A percentile compares a stretch with the other conserved stretches of the same genome.
These are phyloP conservation scores for Eucalyptus cloeziana DNA, from an alignment of 345 rosid genomes.

Conservation along the genomic window DNA sequence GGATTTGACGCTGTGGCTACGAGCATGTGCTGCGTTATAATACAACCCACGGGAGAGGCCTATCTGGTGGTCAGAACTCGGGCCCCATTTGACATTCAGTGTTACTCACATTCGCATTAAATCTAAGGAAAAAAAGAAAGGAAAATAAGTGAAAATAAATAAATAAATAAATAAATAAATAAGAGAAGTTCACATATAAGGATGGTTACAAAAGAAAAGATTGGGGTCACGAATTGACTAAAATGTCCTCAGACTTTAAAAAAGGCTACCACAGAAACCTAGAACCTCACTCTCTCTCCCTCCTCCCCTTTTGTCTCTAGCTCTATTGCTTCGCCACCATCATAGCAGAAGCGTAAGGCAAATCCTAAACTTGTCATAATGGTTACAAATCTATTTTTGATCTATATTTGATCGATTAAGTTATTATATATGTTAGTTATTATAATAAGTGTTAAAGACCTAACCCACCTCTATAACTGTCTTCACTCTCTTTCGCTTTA, in stretches of 20 bases:
- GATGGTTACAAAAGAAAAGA: neutral
- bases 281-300: neutral
- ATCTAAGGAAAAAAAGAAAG: neutral
- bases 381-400: too few species aligned
- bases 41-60: neutral
- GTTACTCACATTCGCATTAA: neutral
- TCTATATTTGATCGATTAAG: too few species aligned
- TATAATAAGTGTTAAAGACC: too few species aligned
- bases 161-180: neutral
- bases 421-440: too few species aligned
- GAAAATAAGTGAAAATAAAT: neutral
- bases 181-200: neutral
- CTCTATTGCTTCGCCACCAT: too few species aligned
- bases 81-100: neutral
- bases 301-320: neutral
- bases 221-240: neutral
- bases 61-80: neutral
- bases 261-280: neutral
- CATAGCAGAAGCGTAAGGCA: neutral
- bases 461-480: too few species aligned
- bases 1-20: neutral
- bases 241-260: neutral
- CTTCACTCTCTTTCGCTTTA: too few species aligned
- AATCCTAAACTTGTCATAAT: neutral
- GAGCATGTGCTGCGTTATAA: neutral